Conservation (phyloP, 2,329 filamentous ascomycete species). For the Lachnellula arida region DNA sequence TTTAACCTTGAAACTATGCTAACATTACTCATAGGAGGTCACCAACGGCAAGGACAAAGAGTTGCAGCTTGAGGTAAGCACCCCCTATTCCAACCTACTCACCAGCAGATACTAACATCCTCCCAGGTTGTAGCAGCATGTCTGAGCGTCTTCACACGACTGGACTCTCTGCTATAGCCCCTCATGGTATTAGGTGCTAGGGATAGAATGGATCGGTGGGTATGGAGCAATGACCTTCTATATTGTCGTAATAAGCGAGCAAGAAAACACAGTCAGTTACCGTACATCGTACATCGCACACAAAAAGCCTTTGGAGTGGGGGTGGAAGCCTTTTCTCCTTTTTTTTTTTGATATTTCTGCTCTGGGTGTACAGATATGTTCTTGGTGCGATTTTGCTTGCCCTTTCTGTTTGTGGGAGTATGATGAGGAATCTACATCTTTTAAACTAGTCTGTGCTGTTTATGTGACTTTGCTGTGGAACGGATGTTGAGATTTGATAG, state of each 20-base stretch:
- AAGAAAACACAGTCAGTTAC: background rate
- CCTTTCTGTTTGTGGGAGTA: background rate
- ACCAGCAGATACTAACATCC: slow-evolving; percentile 9
- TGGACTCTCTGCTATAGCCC: slow-evolving; percentile 83
- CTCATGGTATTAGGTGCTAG: background rate
- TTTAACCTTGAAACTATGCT: background rate
- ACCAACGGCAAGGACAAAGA: slow-evolving; percentile 87
- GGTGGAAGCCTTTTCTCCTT: slow-evolving; percentile 6
- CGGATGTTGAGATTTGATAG: background rate
- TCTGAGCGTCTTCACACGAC: slow-evolving; percentile 92
- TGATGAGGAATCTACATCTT: background rate
- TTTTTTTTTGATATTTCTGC: background rate
- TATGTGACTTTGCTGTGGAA: background rate
- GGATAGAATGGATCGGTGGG: background rate
- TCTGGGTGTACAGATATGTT: slow-evolving; percentile 13
- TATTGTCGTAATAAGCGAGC: slow-evolving; percentile 25
- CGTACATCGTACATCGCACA: slow-evolving; percentile 1
- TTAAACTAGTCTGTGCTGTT: background rate
- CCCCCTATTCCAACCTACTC: slow-evolving; percentile 32
- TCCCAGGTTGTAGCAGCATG: slow-evolving; percentile 78
- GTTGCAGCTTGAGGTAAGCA: slow-evolving; percentile 82
- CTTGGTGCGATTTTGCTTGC: slow-evolving; percentile 1
- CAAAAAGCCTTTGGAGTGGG: background rate
- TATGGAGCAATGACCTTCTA: slow-evolving; percentile 15
- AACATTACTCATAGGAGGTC: slow-evolving; percentile 54